Base-by-base conservation (phyloP, 106 monocot species). In the Vanilla planifolia region DNA sequence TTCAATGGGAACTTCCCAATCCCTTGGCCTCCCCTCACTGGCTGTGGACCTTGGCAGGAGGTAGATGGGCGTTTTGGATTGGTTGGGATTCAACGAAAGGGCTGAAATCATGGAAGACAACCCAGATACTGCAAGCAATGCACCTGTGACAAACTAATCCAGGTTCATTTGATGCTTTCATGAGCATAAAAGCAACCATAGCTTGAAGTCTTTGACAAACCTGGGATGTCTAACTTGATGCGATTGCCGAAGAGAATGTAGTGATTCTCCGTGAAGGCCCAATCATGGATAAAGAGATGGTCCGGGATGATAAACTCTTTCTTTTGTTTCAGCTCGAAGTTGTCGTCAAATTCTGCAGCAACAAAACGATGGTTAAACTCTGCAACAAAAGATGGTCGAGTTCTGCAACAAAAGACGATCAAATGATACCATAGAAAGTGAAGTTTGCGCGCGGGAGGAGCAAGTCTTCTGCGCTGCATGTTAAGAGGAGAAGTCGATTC, bases 391-490 rank as follows among this genome's bases (percentile, higher is more conserved):
- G n/a, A n/a, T n/a, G n/a, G n/a, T n/a, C n/a, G n/a, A n/a, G n/a
- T n/a, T n/a, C n/a, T n/a, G n/a, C n/a, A 24, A 24, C 3, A 2
- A 24, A 48, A 2, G 46, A 7, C 46, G 16, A 11, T 30, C 39
- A 16, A 28, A 40, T 39, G 26, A 5, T 71, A 95, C 93, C 93
- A 32, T 85, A 86, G 75, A 95, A 89, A 24, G 94, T 95, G 75
- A 95, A 95, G 67, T 80, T 83, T 59, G 94, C 83, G 22, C 82
- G 77, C 24, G 89, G 89, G 28, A 95, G 89, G 15, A 95, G 89
- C 94, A 95, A 80, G 71, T 95, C 94, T 59, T 95, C 94, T 3
- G 89, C 82, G 32, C 84, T 89, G 77, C 94, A 95, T 0, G 86
- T 70, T 19, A 95, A 59, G 32, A 89, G 29, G 46, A 95, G 22